phyloP scores from a whole-genome alignment of 2,329 filamentous ascomycete genomes.

The Canariomyces notabilis region DNA sequence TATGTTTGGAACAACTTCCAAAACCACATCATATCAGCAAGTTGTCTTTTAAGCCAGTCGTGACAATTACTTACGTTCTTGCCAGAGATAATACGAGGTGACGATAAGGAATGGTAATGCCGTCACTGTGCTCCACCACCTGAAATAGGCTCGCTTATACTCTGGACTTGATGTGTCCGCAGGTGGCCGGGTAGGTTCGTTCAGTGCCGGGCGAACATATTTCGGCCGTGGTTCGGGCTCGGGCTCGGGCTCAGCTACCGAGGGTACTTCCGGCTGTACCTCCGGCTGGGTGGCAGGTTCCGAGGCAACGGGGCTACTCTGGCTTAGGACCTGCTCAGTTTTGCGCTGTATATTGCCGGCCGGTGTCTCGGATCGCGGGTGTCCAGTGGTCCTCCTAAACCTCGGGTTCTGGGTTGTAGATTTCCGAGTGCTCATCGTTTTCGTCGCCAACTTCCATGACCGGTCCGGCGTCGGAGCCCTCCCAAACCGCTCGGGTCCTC shows the following conservation, averaged over 20 bases:
- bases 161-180: conserved; percentile 34
- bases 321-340: neutral
- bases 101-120: conserved; percentile 51
- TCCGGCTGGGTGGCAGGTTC: neutral
- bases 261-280: neutral
- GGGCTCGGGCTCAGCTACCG: no score
- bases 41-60: no score
- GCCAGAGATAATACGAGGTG: conserved; percentile 50
- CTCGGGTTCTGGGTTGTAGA: neutral
- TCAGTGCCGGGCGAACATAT: no score
- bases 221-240: no score
- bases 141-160: conserved; percentile 41
- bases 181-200: no score
- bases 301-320: neutral
- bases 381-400: neutral
- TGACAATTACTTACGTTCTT: conserved; percentile 41
- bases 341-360: neutral
- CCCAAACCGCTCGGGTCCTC: no score
- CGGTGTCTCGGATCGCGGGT: neutral
- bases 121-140: conserved; percentile 45
- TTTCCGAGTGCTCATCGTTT: neutral
- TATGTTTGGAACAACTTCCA: no score
- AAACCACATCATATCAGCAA: no score
- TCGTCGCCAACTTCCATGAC: no score
- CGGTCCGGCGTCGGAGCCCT: neutral